Percentiles rank a stretch among this genome's conserved stretches.
Conservation (phyloP, 768 basidiomycete genomes). For the Mycena amicta region DNA sequence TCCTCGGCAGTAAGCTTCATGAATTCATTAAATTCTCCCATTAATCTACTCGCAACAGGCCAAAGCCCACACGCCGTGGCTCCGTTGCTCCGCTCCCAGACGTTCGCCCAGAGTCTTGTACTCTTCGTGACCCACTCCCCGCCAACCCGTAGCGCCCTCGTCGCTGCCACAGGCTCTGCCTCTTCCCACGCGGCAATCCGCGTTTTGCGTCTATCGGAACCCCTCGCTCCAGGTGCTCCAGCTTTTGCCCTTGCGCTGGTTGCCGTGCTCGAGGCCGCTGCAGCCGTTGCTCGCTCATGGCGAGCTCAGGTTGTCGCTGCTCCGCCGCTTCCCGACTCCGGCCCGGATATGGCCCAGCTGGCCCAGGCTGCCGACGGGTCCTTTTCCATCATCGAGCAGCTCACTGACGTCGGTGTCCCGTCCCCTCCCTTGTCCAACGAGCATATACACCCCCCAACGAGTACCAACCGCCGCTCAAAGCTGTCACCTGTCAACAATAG, state of each 20-base stretch:
- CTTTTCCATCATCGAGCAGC: slow-evolving; percentile 32
- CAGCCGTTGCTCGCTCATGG: slow-evolving; percentile 38
- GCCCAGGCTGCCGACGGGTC: slow-evolving; percentile 38
- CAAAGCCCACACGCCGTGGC: slow-evolving; percentile 36
- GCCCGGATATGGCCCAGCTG: slow-evolving; percentile 33
- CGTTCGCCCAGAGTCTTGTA: slow-evolving; percentile 38
- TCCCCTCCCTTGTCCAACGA: not conserved
- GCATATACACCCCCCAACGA: slow-evolving; percentile 4
- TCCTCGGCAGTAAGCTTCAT: slow-evolving; percentile 38
- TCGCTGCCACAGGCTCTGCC: slow-evolving; percentile 10
- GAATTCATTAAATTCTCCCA: not conserved
- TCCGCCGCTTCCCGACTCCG: slow-evolving; percentile 1
- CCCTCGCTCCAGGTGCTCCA: slow-evolving; percentile 37
- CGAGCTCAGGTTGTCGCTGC: slow-evolving; percentile 11
- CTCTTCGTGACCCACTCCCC: slow-evolving; percentile 45
- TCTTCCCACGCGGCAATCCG: slow-evolving; percentile 28
- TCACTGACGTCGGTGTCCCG: slow-evolving; percentile 11
- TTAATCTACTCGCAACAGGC: slow-evolving; percentile 23
- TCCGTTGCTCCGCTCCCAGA: slow-evolving; percentile 37
- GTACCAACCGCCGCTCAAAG: not conserved
- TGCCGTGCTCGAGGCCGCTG: slow-evolving; percentile 42
- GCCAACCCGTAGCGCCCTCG: slow-evolving; percentile 27
- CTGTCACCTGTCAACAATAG: not conserved
- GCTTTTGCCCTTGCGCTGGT: slow-evolving; percentile 43
- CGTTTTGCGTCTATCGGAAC: slow-evolving; percentile 37